Evolutionary conservation across 2,329 filamentous ascomycete species (phyloP).

Genomic region (Sclerotinia subarctica): DNA sequence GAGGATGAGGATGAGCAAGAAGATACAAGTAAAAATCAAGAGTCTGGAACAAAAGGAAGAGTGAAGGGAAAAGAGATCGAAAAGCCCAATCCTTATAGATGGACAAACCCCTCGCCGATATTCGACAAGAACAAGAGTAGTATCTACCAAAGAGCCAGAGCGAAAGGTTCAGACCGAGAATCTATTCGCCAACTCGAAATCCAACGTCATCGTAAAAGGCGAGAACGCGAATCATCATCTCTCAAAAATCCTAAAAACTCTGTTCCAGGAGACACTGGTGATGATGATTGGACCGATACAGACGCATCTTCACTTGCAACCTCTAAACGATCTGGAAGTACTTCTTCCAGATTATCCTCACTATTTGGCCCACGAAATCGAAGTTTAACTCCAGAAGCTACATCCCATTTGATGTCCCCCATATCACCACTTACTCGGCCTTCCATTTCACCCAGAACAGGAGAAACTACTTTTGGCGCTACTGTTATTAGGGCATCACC

Average conservation of each 20-base stretch:
- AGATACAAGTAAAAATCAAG: not conserved
- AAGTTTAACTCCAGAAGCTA: not conserved
- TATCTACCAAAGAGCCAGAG: not conserved
- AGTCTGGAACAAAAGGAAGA: not conserved
- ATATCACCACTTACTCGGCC: conserved; percentile 9
- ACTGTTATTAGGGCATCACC: not conserved
- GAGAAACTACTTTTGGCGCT: not conserved
- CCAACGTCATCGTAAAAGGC: conserved; percentile 1
- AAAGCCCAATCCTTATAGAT: conserved; percentile 1
- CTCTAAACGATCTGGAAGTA: not conserved
- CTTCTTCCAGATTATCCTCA: conserved; percentile 9
- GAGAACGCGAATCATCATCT: not conserved
- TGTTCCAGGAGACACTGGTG: not conserved
- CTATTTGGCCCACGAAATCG: conserved; percentile 15
- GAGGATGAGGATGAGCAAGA: not conserved
- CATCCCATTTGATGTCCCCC: conserved; percentile 1
- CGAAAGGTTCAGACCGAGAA: not conserved
- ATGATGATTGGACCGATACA: conserved; percentile 16
- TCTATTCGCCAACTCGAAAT: conserved; percentile 12
- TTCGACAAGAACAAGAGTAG: conserved; percentile 7
- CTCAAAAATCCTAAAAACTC: not conserved
- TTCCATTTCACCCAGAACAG: not conserved
- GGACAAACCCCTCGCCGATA: not conserved
- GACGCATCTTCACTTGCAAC: conserved; percentile 10
- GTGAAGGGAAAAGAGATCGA: not conserved